A percentile compares a stretch with the other conserved stretches of the same genome.
Evolutionary conservation across 768 basidiomycete genomes (phyloP).

Genomic region (Trametes sanguinea): DNA sequence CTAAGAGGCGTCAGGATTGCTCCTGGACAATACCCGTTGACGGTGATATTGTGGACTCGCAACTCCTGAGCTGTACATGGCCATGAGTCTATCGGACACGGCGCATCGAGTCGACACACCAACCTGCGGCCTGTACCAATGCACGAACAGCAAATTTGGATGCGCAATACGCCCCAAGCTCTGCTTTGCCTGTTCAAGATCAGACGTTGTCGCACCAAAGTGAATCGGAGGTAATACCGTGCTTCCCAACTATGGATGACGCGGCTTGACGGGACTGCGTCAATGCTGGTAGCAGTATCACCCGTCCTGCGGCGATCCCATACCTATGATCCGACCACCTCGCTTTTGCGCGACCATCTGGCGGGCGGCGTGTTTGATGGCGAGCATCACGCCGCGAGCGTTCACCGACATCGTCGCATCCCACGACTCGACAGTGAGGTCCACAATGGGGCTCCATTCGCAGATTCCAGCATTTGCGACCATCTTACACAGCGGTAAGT

Average conservation of each 20-base stretch:
- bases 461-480: slow-evolving; percentile 32
- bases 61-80: slow-evolving; percentile 22
- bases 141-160: slow-evolving; percentile 33
- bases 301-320: neutral
- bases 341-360: slow-evolving; percentile 47
- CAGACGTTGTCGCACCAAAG: no score
- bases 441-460: slow-evolving; percentile 12
- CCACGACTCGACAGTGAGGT: slow-evolving; percentile 32
- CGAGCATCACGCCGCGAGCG: slow-evolving; percentile 41
- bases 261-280: slow-evolving; percentile 11
- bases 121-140: slow-evolving; percentile 27
- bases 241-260: slow-evolving; percentile 2
- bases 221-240: neutral
- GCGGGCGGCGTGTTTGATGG: slow-evolving; percentile 45
- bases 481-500: slow-evolving; percentile 21
- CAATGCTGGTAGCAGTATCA: no score
- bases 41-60: slow-evolving; percentile 26
- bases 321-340: slow-evolving; percentile 31
- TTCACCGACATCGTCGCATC: slow-evolving; percentile 41
- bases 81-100: neutral
- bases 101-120: neutral
- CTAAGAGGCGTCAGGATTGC: slow-evolving; percentile 34
- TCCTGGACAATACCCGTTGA: slow-evolving; percentile 42
- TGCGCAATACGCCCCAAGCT: slow-evolving; percentile 21
- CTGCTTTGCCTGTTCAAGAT: no score